Percentiles rank a stretch among this genome's conserved stretches.
phyloP scores from a whole-genome alignment of 495 filamentous ascomycete genomes.

The Penicillium coprophilum region DNA sequence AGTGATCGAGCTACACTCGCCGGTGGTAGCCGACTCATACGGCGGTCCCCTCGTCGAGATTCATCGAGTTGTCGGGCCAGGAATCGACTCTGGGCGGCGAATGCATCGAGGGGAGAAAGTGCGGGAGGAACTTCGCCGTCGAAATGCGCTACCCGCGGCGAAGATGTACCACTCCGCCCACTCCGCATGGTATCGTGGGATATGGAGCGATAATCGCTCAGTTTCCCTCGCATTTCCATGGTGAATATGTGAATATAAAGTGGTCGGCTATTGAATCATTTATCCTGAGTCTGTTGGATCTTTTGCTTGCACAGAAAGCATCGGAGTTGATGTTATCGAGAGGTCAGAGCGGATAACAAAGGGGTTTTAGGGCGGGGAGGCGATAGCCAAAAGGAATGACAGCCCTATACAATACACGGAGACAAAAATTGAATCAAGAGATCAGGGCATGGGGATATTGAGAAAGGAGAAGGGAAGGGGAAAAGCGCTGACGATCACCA shows the following conservation, averaged over 20 bases:
- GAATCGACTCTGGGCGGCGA: slow-evolving; percentile 82
- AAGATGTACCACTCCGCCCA: slow-evolving; percentile 46
- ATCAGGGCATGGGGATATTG: slow-evolving; percentile 5
- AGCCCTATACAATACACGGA: no score
- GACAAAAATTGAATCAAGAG: slow-evolving; percentile 3
- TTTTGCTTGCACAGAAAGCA: slow-evolving; percentile 14
- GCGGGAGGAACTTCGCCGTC: slow-evolving; percentile 88
- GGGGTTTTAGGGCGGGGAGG: slow-evolving; percentile 17
- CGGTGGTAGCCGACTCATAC: slow-evolving; percentile 82
- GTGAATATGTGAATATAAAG: slow-evolving; percentile 3
- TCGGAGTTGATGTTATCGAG: slow-evolving; percentile 7
- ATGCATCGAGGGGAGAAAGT: slow-evolving; percentile 91
- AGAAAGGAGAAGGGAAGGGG: slow-evolving; percentile 19
- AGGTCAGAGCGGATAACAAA: slow-evolving; percentile 15
- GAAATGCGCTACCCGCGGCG: slow-evolving; percentile 68
- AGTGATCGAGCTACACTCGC: slow-evolving; percentile 76
- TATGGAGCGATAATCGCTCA: slow-evolving; percentile 62
- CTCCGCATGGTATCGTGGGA: slow-evolving; percentile 57
- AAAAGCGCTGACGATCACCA: slow-evolving; percentile 33
- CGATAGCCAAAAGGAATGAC: slow-evolving; percentile 40
- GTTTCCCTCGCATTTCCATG: slow-evolving; percentile 59
- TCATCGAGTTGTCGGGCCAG: slow-evolving; percentile 86
- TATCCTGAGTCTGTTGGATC: slow-evolving; percentile 21
- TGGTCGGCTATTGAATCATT: slow-evolving; percentile 4
- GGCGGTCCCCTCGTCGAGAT: slow-evolving; percentile 61